Evolutionary conservation across 805 yeast genomes (phyloP), one percentile per base, ranked within the genome.

Genomic region (Cyberlindnera mycetangii): DNA sequence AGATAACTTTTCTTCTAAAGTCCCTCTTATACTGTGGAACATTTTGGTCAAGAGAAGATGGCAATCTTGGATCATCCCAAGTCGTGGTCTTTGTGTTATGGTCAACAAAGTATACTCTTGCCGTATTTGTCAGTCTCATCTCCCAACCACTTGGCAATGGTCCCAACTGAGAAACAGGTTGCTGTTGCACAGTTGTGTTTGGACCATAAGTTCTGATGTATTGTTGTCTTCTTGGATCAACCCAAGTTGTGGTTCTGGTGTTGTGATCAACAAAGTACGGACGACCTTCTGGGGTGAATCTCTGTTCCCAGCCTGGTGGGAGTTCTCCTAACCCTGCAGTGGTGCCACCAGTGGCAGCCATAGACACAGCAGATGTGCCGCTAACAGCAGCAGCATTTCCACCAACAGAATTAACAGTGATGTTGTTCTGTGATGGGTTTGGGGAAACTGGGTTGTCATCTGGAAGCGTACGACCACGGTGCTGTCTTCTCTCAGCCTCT

Each of bases 191-290:
- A 17, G 97, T 89, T 5, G 96, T 85, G 50, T 76, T 74, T 68
- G 78, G 90, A 21, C 97, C 98, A 65, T 86, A 89, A 50, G 95
- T 89, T 65, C 97, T 85, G 58, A 93, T 93, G 67, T 89, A 93
- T 71, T 93, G 99, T 69, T 93, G 99, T 68, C 99, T 82, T 69
- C 99, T 81, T 53, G 99, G 99, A 67, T 93, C 99, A 37, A 93
- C 99, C 99, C 99, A 93, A 11, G 99, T 93, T 4, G 99, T 93
- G 1, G 99, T 93, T 66, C 99, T 79, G n/a, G 99, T 93, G 67
- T 93, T 93, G 70, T 93, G 99, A 67, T 93, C 99, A 39, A 93
- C 99, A 65, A 90, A 93, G 69, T 93, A 93, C 7, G 98, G 95
- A 64, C 99, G 81, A 32, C 99, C 99, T 68, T 93, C 99, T 21